phyloP scores from a whole-genome alignment of 306 rosid species.

The Calophaca sinica region DNA sequence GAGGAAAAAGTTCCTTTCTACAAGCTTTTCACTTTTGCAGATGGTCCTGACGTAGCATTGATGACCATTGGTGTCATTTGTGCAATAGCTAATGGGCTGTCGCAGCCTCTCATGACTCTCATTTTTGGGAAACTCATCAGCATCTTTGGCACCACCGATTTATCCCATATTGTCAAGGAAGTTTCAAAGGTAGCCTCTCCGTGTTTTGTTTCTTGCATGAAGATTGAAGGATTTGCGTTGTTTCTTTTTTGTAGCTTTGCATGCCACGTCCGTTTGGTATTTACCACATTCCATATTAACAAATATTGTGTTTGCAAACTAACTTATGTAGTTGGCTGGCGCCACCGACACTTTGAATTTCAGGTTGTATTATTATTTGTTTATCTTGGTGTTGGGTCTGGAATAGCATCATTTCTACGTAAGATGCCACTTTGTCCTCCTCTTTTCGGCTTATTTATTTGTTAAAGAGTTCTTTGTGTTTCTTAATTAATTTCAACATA shows the following conservation, averaged over 20 bases:
- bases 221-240: no score
- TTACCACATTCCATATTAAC: not conserved
- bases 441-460: not conserved
- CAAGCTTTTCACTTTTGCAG: conserved; percentile 75
- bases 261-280: not conserved
- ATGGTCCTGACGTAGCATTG: conserved; percentile 52
- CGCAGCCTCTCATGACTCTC: conserved; percentile 78
- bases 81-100: conserved; percentile 60
- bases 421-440: conserved; percentile 41
- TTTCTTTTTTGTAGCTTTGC: not conserved
- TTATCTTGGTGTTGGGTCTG: conserved; percentile 71
- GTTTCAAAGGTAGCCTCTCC: conserved; percentile 61
- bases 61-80: conserved; percentile 66
- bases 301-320: not conserved
- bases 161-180: conserved; percentile 36
- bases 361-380: conserved; percentile 69
- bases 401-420: conserved; percentile 74
- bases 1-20: conserved; percentile 55
- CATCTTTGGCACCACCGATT: conserved; percentile 60
- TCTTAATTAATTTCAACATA: not conserved
- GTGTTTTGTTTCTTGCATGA: no score
- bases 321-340: not conserved
- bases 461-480: not conserved
- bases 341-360: not conserved
- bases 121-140: conserved; percentile 66